phyloP scores from a whole-genome alignment of 2,329 filamentous ascomycete species.

The Rhinocladiella mackenziei region DNA sequence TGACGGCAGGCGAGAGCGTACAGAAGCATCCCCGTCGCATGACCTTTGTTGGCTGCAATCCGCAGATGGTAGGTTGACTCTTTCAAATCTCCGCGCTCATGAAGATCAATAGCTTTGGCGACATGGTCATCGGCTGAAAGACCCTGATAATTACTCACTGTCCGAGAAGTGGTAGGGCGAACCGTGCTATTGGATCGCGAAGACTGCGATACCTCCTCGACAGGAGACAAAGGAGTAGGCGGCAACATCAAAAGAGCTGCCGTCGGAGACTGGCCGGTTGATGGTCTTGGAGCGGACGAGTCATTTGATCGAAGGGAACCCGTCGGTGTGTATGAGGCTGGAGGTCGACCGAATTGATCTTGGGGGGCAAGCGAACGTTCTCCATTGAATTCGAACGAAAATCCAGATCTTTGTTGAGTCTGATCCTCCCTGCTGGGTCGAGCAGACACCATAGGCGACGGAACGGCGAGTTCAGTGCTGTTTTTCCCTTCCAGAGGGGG shows the following conservation, averaged over 20 bases:
- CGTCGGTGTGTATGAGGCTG: constrained; percentile 18
- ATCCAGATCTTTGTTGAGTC: constrained; percentile 13
- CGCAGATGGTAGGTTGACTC: constrained; percentile 96
- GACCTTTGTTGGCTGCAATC: constrained; percentile 76
- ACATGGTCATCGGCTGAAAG: constrained; percentile 73
- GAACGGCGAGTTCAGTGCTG: constrained; percentile 16
- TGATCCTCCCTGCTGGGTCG: constrained; percentile 22
- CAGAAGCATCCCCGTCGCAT: constrained; percentile 91
- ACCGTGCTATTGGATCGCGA: constrained; percentile 63
- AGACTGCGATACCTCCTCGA: constrained; percentile 51
- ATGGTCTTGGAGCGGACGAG: constrained; percentile 12
- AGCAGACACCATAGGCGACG: constrained; percentile 17
- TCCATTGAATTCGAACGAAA: constrained; percentile 25
- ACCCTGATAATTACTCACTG: constrained; percentile 29
- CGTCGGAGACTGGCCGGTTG: constrained; percentile 12
- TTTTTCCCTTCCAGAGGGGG: constrained; percentile 31
- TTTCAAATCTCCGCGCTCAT: constrained; percentile 80
- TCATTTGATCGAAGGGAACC: constrained; percentile 17
- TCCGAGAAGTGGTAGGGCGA: constrained; percentile 36
- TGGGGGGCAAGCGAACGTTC: constrained; percentile 10
- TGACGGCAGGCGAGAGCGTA: constrained; percentile 94
- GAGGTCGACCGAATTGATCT: constrained; percentile 8
- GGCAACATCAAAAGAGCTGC: constrained; percentile 10
- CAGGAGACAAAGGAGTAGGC: constrained; percentile 27
- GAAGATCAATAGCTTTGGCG: constrained; percentile 80